Percentiles rank a stretch among this genome's conserved stretches.
Conservation (phyloP, 495 filamentous ascomycete species). For the Aspergillus egyptiacus region DNA sequence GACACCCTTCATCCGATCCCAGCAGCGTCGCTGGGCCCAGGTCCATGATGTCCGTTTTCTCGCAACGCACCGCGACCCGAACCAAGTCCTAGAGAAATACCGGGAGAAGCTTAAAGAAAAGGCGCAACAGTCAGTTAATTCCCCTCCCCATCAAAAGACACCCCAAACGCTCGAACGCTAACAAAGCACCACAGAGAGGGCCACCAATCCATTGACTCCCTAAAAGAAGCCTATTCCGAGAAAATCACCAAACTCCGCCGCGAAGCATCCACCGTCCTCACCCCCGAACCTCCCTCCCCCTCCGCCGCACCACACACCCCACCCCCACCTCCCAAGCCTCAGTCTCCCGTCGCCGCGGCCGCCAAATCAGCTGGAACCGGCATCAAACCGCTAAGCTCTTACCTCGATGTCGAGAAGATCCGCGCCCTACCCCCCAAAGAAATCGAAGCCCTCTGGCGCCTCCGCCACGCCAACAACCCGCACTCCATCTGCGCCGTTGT, state of each 20-base stretch:
- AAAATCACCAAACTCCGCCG: conserved; percentile 64
- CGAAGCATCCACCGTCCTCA: conserved; percentile 52
- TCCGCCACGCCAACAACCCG: conserved; percentile 67
- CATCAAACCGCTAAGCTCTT: conserved; percentile 75
- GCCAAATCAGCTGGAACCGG: conserved; percentile 46
- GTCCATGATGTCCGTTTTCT: conserved; percentile 91
- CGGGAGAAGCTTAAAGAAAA: conserved; percentile 77
- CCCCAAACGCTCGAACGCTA: not conserved
- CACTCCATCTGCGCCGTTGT: conserved; percentile 77
- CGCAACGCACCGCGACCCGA: conserved; percentile 56
- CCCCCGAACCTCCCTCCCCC: conserved; percentile 40
- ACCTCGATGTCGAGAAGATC: conserved; percentile 76
- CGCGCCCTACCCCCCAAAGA: conserved; percentile 67
- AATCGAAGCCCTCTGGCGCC: conserved; percentile 82
- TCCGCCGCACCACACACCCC: conserved; percentile 24
- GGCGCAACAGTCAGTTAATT: conserved; percentile 59
- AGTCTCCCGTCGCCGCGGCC: conserved; percentile 28
- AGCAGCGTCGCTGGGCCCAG: conserved; percentile 81
- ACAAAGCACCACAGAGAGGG: conserved; percentile 57
- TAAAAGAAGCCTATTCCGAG: conserved; percentile 77
- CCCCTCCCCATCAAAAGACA: not conserved
- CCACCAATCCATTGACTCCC: conserved; percentile 61
- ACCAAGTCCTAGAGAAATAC: conserved; percentile 75
- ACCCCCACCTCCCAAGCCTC: conserved; percentile 29
- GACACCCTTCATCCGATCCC: conserved; percentile 25